Conservation (phyloP, 352 stramenopile genomes). For the Phytophthora ramorum region DNA sequence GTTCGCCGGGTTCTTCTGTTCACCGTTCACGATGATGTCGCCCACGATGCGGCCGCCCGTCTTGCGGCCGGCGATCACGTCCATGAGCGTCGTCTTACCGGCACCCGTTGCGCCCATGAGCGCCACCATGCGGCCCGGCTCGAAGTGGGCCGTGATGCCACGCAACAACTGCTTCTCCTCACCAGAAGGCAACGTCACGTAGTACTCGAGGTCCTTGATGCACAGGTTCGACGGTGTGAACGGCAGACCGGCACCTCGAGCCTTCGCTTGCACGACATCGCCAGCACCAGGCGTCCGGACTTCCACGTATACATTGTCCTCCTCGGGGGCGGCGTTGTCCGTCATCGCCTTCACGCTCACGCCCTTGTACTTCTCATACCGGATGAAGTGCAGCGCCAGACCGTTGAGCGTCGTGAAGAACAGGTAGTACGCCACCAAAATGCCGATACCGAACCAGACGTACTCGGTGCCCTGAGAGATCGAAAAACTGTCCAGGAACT, state of each 20-base stretch:
- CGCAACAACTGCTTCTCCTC: conserved; percentile 54
- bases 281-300: conserved; percentile 25
- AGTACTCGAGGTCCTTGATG: conserved; percentile 58
- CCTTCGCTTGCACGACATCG: neutral
- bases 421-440: conserved; percentile 51
- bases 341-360: conserved; percentile 46
- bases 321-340: conserved; percentile 27
- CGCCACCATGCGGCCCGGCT: conserved; percentile 68
- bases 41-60: conserved; percentile 77
- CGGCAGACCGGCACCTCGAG: conserved; percentile 24
- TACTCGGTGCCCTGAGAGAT: conserved; percentile 48
- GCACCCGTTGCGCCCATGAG: conserved; percentile 68
- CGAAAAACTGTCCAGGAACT: conserved; percentile 45
- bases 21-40: conserved; percentile 92
- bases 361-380: conserved; percentile 52
- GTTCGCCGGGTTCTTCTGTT: conserved; percentile 65
- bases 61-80: conserved; percentile 77
- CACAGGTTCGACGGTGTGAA: conserved; percentile 55
- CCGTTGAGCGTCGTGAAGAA: conserved; percentile 56
- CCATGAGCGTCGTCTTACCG: conserved; percentile 58
- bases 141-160: conserved; percentile 58
- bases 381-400: conserved; percentile 53
- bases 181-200: conserved; percentile 56
- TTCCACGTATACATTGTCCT: conserved; percentile 48
- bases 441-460: conserved; percentile 48